phyloP scores from a whole-genome alignment of 2,329 filamentous ascomycete genomes.

The Trichophaea hybrida region DNA sequence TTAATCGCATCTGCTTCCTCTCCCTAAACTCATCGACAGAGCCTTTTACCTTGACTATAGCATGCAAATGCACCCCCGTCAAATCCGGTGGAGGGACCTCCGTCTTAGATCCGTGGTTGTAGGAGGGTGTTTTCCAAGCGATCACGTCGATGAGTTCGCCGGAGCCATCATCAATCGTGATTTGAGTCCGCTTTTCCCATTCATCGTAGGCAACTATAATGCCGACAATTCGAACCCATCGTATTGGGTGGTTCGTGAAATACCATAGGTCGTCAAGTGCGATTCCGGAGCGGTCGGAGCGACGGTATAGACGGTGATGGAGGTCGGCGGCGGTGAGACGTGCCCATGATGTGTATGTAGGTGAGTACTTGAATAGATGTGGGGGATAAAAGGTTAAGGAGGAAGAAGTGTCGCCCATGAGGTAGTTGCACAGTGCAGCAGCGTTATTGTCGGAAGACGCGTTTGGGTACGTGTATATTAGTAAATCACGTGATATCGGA shows the following conservation, averaged over 20 bases:
- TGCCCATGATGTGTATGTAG: constrained; percentile 47
- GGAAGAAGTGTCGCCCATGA: background rate
- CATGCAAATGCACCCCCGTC: constrained; percentile 1
- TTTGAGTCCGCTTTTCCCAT: constrained; percentile 26
- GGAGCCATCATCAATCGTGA: constrained; percentile 47
- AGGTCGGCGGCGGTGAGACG: constrained; percentile 42
- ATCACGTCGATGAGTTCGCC: constrained; percentile 42
- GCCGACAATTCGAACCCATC: constrained; percentile 58
- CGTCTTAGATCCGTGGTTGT: background rate
- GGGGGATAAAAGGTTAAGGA: constrained; percentile 37
- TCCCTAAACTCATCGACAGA: constrained; percentile 16
- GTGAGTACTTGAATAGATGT: constrained; percentile 49
- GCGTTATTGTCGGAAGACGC: background rate
- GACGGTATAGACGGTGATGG: constrained; percentile 33
- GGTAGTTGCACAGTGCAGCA: too few relatives aligned
- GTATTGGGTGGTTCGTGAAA: constrained; percentile 54
- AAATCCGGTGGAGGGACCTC: constrained; percentile 4
- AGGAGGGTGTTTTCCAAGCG: constrained; percentile 3
- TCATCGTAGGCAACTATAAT: constrained; percentile 51
- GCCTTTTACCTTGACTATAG: constrained; percentile 19
- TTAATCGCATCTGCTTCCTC: constrained; percentile 14
- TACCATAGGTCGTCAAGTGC: constrained; percentile 50
- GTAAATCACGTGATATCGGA: background rate
- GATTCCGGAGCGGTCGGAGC: constrained; percentile 43
- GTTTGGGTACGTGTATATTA: background rate